phyloP scores from a whole-genome alignment of 768 basidiomycete species.

The Lentinula boryana region DNA sequence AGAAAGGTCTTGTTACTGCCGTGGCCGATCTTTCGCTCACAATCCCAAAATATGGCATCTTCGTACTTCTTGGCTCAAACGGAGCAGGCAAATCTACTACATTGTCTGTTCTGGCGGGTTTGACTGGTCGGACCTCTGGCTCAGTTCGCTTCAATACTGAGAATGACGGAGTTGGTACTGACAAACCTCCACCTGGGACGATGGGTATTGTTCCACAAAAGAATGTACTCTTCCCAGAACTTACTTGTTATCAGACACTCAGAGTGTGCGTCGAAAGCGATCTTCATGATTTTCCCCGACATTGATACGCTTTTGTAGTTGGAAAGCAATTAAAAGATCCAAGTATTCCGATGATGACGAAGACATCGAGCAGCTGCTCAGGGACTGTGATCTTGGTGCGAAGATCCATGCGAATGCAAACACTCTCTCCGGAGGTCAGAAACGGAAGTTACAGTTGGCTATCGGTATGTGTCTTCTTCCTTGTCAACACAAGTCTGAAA shows the following conservation, averaged over 20 bases:
- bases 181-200: conserved; percentile 53
- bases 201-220: conserved; percentile 80
- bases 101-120: conserved; percentile 59
- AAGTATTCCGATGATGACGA: conserved; percentile 37
- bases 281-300: not conserved
- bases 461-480: conserved; percentile 23
- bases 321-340: conserved; percentile 69
- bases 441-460: conserved; percentile 78
- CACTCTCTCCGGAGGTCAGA: conserved; percentile 75
- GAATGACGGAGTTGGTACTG: conserved; percentile 36
- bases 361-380: conserved; percentile 57
- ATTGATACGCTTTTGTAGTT: conserved; percentile 17
- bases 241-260: conserved; percentile 69
- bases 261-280: conserved; percentile 25
- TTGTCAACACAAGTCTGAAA: not conserved
- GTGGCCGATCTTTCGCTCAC: conserved; percentile 61
- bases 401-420: conserved; percentile 64
- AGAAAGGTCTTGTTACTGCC: conserved; percentile 49
- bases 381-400: conserved; percentile 66
- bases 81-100: conserved; percentile 79
- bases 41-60: conserved; percentile 71
- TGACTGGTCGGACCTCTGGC: conserved; percentile 55
- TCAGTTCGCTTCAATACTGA: conserved; percentile 34
- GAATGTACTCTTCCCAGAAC: conserved; percentile 75
- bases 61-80: conserved; percentile 70